Conservation (phyloP, 2,329 filamentous ascomycete genomes). For the Dothideomycetes sp. region DNA sequence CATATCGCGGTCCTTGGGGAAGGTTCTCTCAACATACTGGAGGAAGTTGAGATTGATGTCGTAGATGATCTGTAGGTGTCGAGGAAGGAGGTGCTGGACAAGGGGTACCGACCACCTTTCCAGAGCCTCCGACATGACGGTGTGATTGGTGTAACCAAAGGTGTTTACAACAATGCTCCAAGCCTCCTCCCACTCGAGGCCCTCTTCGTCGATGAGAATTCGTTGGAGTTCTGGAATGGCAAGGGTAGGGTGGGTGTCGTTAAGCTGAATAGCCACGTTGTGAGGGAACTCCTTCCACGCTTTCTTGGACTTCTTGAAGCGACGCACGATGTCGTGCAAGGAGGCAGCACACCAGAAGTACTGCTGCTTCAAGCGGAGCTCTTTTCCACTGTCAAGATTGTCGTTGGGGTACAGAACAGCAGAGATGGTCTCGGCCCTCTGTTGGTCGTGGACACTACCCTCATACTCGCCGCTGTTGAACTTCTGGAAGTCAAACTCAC, state of each 20-base stretch:
- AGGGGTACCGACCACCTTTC: conserved; percentile 98
- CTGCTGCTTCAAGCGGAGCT: conserved; percentile 95
- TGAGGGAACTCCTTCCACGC: conserved; percentile 87
- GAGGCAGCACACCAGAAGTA: conserved; percentile 99
- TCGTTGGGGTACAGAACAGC: conserved; percentile 87
- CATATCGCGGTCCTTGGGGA: conserved; percentile 81
- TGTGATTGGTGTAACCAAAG: conserved; percentile 98
- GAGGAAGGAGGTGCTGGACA: conserved; percentile 82
- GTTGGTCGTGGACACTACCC: conserved; percentile 93
- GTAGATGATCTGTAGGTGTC: conserved; percentile 94
- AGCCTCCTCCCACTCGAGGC: conserved; percentile 83
- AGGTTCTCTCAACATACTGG: conserved; percentile 78
- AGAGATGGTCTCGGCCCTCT: conserved; percentile 97
- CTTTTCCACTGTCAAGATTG: conserved; percentile 78
- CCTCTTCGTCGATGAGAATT: conserved; percentile 80
- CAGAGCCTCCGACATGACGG: conserved; percentile 87
- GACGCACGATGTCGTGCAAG: conserved; percentile 86
- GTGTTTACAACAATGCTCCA: conserved; percentile 59
- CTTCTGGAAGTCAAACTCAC: conserved; percentile 98
- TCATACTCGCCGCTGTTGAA: conserved; percentile 99
- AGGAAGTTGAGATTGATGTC: conserved; percentile 96
- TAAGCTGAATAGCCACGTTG: conserved; percentile 93
- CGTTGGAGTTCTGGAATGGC: conserved; percentile 93
- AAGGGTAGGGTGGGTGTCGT: conserved; percentile 93
- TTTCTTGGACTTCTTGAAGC: conserved; percentile 95